Evolutionary conservation across 202 grass and related monocot genomes (phyloP).

Genomic region (Elaeis oleifera): DNA sequence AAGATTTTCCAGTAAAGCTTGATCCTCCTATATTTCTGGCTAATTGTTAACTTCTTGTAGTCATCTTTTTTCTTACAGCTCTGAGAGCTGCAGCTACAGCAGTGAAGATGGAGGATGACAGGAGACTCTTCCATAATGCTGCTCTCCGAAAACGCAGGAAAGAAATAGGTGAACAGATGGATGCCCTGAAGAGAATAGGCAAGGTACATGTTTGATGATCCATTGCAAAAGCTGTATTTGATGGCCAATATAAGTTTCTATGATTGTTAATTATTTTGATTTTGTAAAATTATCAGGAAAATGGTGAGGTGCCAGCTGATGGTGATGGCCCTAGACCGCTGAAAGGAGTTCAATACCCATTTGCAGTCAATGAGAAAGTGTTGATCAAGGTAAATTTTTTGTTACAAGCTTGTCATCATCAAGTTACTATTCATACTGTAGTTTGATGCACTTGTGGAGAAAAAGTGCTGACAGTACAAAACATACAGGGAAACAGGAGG

Average conservation of each 20-base stretch:
- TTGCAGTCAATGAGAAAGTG: conserved; percentile 62
- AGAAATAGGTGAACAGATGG: conserved; percentile 45
- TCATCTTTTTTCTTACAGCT: conserved; percentile 42
- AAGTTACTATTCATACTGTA: not conserved
- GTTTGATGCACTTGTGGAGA: not conserved
- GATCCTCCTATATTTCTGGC: conserved; percentile 19
- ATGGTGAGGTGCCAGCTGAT: conserved; percentile 31
- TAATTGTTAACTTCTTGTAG: conserved; percentile 2
- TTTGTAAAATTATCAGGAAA: conserved; percentile 32
- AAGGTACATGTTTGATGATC: conserved; percentile 29
- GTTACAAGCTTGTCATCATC: not conserved
- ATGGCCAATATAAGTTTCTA: not conserved
- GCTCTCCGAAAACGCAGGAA: conserved; percentile 64
- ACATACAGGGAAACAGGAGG: conserved; percentile 68
- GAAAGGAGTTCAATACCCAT: conserved; percentile 75
- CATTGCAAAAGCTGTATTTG: not conserved
- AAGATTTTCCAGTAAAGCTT: conserved; percentile 11
- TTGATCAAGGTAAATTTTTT: conserved; percentile 49
- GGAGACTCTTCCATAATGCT: conserved; percentile 58
- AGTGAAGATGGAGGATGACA: conserved; percentile 81
- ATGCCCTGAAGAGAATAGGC: conserved; percentile 28
- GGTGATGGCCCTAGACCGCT: conserved; percentile 24
- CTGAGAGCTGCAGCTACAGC: conserved; percentile 70
- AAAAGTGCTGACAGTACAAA: conserved; percentile 20
- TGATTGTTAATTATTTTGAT: conserved; percentile 3